Evolutionary conservation across 2,329 filamentous ascomycete genomes (phyloP).

Genomic region (Periconia digitata): DNA sequence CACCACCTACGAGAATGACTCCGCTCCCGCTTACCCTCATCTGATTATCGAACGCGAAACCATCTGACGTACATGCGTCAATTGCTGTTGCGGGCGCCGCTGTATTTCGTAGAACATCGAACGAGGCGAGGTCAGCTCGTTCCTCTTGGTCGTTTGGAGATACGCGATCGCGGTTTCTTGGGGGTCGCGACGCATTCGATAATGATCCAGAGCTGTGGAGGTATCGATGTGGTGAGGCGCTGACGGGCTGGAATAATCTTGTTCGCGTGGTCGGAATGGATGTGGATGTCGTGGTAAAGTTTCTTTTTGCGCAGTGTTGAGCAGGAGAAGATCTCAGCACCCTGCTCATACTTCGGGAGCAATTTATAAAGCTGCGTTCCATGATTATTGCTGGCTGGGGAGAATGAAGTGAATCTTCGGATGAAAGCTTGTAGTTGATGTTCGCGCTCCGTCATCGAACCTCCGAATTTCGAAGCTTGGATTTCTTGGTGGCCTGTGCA

Average conservation of each 20-base stretch:
- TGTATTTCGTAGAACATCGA: conserved; percentile 78
- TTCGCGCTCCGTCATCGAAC: not conserved
- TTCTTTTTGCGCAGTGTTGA: not conserved
- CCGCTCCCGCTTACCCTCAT: conserved; percentile 69
- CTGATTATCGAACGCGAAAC: conserved; percentile 85
- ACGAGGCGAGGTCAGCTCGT: conserved; percentile 69
- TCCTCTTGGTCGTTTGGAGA: conserved; percentile 63
- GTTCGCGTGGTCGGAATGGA: not conserved
- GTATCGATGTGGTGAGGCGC: conserved; percentile 6
- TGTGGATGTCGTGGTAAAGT: not conserved
- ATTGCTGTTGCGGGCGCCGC: conserved; percentile 79
- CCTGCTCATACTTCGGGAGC: conserved; percentile 12
- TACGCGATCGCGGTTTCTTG: conserved; percentile 59
- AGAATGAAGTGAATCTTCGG: not conserved
- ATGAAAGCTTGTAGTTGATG: not conserved
- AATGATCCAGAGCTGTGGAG: conserved; percentile 22
- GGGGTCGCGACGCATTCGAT: conserved; percentile 32
- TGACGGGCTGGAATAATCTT: not conserved
- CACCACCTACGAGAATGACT: conserved; percentile 77
- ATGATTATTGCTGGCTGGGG: conserved; percentile 8
- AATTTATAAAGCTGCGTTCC: conserved; percentile 17
- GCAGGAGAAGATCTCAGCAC: conserved; percentile 4
- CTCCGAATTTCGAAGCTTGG: conserved; percentile 1
- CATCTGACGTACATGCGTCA: conserved; percentile 77
- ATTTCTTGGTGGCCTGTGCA: not conserved